These are phyloP conservation scores for Moesziomyces sp. DNA, from an alignment of 1,284 basidiomycete genomes.

Conservation along the genomic window DNA sequence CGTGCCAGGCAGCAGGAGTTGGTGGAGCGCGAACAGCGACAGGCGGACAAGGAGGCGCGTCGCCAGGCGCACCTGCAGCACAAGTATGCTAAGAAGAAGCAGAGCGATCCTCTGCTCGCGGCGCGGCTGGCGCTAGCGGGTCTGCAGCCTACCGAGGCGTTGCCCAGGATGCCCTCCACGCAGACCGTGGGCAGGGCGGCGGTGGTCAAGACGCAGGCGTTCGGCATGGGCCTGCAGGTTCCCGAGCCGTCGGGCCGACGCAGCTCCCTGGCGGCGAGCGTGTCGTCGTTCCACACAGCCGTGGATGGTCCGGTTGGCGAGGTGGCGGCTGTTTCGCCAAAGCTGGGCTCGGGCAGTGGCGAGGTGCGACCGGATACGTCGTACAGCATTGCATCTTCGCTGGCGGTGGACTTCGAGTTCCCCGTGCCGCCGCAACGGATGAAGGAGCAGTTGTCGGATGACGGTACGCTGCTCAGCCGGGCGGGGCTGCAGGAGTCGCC, in stretches of 20 bases:
- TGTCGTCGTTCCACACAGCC: conserved; percentile 34
- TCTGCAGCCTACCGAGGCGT: conserved; percentile 19
- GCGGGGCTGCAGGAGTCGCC: conserved; percentile 35
- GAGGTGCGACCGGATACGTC: conserved; percentile 27
- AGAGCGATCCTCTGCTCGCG: conserved; percentile 51
- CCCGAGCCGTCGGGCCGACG: conserved; percentile 10
- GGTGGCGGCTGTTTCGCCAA: not conserved
- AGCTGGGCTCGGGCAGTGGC: not conserved
- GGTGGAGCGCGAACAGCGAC: conserved; percentile 34
- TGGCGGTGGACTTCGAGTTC: conserved; percentile 46
- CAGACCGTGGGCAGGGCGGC: not conserved
- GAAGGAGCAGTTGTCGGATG: conserved; percentile 43
- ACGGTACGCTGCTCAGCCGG: conserved; percentile 42
- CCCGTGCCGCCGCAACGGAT: conserved; percentile 43
- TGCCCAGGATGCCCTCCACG: conserved; percentile 5
- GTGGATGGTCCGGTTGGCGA: conserved; percentile 9
- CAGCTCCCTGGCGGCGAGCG: conserved; percentile 20
- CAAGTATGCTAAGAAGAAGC: conserved; percentile 52
- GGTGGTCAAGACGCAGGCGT: not conserved
- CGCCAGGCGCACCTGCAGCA: conserved; percentile 38
- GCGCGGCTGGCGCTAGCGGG: conserved; percentile 48
- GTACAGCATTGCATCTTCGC: conserved; percentile 39
- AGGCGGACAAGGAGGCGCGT: conserved; percentile 27
- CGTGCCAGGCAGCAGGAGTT: conserved; percentile 42
- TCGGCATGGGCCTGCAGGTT: conserved; percentile 4